phyloP scores from a whole-genome alignment of 192 early-diverging fungal genomes.

The Linnemannia zychae region DNA sequence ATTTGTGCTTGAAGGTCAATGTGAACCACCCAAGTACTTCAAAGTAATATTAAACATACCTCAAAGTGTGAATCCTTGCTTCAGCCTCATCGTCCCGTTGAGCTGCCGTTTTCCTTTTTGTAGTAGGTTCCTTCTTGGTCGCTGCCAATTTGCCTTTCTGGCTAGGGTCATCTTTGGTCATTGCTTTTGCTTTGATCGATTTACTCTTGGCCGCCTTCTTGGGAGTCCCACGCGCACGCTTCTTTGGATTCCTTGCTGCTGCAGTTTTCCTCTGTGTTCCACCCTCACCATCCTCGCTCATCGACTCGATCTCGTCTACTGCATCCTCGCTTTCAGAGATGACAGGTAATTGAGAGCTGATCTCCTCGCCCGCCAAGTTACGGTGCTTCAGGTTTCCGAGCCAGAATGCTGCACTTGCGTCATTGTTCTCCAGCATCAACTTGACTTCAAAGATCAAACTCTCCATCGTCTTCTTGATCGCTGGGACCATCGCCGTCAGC shows the following conservation, averaged over 20 bases:
- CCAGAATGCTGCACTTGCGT: slow-evolving; percentile 58
- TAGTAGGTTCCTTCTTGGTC: neutral
- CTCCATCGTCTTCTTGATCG: slow-evolving; percentile 78
- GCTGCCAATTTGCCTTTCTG: neutral
- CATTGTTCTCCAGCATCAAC: slow-evolving; percentile 78
- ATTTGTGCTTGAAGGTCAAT: too few species aligned
- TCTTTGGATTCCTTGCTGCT: neutral
- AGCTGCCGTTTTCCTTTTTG: neutral
- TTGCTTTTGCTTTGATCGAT: too few species aligned
- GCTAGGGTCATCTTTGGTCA: neutral
- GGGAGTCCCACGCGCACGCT: slow-evolving; percentile 6
- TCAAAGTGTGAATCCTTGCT: slow-evolving; percentile 37
- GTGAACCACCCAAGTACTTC: too few species aligned
- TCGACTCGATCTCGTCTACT: slow-evolving; percentile 12
- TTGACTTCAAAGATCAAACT: slow-evolving; percentile 82
- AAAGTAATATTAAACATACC: slow-evolving; percentile 22
- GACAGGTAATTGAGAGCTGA: slow-evolving; percentile 66
- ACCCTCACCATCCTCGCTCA: slow-evolving; percentile 3
- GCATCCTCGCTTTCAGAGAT: slow-evolving; percentile 27
- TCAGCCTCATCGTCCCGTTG: slow-evolving; percentile 2
- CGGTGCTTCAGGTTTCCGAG: slow-evolving; percentile 76
- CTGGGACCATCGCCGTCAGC: slow-evolving; percentile 75
- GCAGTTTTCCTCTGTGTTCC: neutral
- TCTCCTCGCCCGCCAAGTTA: slow-evolving; percentile 74
- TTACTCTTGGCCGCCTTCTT: neutral